Base-by-base conservation (phyloP, 768 basidiomycete species). In the Leccinum olivaceopallidum region DNA sequence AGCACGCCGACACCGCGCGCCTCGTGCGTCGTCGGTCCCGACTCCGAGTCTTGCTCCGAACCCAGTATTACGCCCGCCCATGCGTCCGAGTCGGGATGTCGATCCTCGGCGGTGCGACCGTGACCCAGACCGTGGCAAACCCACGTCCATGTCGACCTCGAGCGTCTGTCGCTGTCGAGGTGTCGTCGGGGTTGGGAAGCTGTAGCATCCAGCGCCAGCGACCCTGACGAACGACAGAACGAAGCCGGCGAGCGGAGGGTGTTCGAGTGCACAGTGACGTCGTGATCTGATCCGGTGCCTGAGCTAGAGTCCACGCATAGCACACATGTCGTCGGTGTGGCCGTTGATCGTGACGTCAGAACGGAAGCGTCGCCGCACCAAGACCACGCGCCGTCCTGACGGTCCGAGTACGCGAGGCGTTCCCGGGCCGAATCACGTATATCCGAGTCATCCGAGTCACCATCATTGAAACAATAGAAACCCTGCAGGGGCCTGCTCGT, bases 1-100 rank as follows among this genome's bases (percentile, higher is more conserved):
- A 69, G 39, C 39, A 60, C 37, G 0, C 65, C 62, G 8, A 62
- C 51, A 3, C 67, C 67, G 22, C 8, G 63, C 18, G 61, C 67
- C 50, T 67, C 61, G 57, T 67, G 52, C 20, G 7, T 50, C 48
- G 24, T 24, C 48, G 48, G 14, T 24, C 24, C 48, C 8, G 24
- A 50, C 20, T 50, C 48, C 24, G 48, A 26, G 42, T 44, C 42
- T 44, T 44, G n/a, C 3, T 44, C n/a, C 10, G 42, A 44, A 20
- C n/a, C 42, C n/a, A 56, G 13, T 13, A 5, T 34, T 5, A 34
- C 34, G 32, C 47, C n/a, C 7, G 18, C 20, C 42, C 42, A 44
- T n/a, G 28, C n/a, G 10, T 44, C 42, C 42, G 5, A 20, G n/a
- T 20, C 42, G n/a, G 5, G 9, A 44, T 44, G 42, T 44, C n/a